phyloP scores from a whole-genome alignment of 208 protist genomes.

The Herpetomonas samuelpessoai region DNA sequence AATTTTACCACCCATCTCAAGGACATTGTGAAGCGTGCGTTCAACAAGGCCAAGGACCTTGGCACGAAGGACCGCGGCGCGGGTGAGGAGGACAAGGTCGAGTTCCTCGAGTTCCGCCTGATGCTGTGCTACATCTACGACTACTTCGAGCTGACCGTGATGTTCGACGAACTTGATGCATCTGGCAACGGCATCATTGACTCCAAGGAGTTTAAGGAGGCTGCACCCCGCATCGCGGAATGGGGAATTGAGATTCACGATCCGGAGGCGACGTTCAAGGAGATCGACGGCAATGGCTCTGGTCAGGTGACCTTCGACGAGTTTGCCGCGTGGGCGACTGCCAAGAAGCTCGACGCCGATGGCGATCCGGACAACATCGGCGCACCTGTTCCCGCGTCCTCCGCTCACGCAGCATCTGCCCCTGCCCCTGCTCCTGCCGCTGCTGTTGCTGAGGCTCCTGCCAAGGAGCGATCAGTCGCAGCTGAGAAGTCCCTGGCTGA shows the following conservation, averaged over 20 bases:
- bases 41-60: conserved; percentile 43
- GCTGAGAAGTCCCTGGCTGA: conserved; percentile 34
- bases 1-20: conserved; percentile 27
- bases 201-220: conserved; percentile 39
- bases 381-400: background rate
- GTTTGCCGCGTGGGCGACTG: conserved; percentile 41
- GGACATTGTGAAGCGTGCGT: conserved; percentile 48
- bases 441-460: conserved; percentile 12
- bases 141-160: too few species aligned
- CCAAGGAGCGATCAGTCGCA: conserved; percentile 12
- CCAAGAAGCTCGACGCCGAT: conserved; percentile 29
- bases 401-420: background rate
- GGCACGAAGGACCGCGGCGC: conserved; percentile 28
- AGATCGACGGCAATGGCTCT: conserved; percentile 44
- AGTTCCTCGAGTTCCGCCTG: too few species aligned
- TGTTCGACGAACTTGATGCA: conserved; percentile 55
- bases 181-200: conserved; percentile 36
- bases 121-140: too few species aligned
- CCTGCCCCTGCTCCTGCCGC: conserved; percentile 3
- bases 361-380: conserved; percentile 27
- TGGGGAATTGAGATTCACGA: conserved; percentile 36
- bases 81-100: too few species aligned
- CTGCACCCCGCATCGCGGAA: conserved; percentile 25
- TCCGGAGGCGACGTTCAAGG: conserved; percentile 31
- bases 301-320: conserved; percentile 57